Evolutionary conservation across 305 asterid genomes (phyloP), one percentile per base, ranked within the genome.

Genomic region (Petunia hybrid): DNA sequence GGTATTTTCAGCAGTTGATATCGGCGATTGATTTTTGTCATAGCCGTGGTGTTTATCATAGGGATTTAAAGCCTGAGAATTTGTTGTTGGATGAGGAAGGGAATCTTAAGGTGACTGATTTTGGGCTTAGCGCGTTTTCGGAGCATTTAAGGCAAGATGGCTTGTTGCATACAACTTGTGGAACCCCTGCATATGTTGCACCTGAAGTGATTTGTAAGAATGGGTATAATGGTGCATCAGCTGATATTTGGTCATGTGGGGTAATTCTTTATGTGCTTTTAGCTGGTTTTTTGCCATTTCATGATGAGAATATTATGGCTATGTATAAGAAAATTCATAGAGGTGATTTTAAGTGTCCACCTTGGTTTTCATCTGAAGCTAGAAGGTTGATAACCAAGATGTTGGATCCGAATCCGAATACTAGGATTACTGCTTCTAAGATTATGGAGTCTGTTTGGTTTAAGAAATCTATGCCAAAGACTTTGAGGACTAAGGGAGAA

Each of bases 201-300:
- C 97, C 97, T 48, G 97, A 92, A 89, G 94, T 92, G 43, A 90
- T 92, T 40, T 93, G 92, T 3, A 92, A 90, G 77, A 88, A 88
- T 38, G 97, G 97, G 0, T 92, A 92, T 79, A 94, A 92, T 71
- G 97, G 97, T 1, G 90, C 92, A 0, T 91, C 88, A 64, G 92
- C 95, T 2, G 99, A 95, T 79, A 90, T 92, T 16, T 95, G 99
- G 99, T 93, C 99, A 1, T 95, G 99, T 40, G 99, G 99, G 3
- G 99, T 95, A 1, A 87, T 95, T 38, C 90, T 95, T 0, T 95
- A 85, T 61, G 99, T 92, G 1, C 86, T 95, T 1, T 61, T 95
- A 22, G 99, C 99, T 10, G 99, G 98, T 0, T 93, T 82, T 74
- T 75, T 95, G 8, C 99, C 99, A 1, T 95, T 95, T 65, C 97